A percentile compares a stretch with the other conserved stretches of the same genome.
These are phyloP conservation scores for Penicillium sp. DNA, from an alignment of 2,329 filamentous ascomycete genomes.

Conservation along the genomic window DNA sequence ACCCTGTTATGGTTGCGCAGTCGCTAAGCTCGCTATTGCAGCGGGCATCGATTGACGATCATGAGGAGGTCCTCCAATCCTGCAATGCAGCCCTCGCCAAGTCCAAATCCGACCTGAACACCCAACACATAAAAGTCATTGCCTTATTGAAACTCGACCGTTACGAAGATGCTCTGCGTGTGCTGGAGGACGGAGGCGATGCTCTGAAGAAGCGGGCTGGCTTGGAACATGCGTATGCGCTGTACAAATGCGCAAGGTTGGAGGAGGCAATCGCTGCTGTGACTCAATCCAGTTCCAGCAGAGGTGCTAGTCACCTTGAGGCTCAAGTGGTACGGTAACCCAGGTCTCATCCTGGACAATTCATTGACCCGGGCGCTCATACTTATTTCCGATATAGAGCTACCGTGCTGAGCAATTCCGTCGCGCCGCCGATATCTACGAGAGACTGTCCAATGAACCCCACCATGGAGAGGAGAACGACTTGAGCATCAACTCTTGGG, in stretches of 20 bases:
- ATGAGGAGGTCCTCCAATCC: constrained; percentile 60
- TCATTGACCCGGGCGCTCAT: background rate
- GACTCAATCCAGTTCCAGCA: constrained; percentile 38
- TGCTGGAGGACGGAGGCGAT: constrained; percentile 56
- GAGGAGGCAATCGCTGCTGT: constrained; percentile 56
- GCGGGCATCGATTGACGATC: constrained; percentile 60
- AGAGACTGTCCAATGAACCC: constrained; percentile 44
- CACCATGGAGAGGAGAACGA: constrained; percentile 57
- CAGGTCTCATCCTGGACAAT: background rate
- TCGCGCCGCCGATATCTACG: constrained; percentile 56
- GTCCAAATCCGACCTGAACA: constrained; percentile 56
- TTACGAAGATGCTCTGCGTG: constrained; percentile 59
- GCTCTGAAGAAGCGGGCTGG: constrained; percentile 54
- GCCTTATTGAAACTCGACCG: constrained; percentile 64
- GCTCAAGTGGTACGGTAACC: constrained; percentile 56
- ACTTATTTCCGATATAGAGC: constrained; percentile 21
- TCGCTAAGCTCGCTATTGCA: constrained; percentile 57
- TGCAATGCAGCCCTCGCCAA: constrained; percentile 58
- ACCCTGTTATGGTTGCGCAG: constrained; percentile 42
- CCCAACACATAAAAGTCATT: constrained; percentile 60
- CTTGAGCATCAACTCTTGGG: constrained; percentile 61
- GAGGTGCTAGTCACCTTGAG: constrained; percentile 60
- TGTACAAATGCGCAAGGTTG: constrained; percentile 61
- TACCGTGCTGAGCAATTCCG: constrained; percentile 63
- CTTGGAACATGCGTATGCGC: constrained; percentile 63